These are phyloP conservation scores for Annulohypoxylon maeteangense DNA, from an alignment of 495 filamentous ascomycete genomes.

Conservation along the genomic window DNA sequence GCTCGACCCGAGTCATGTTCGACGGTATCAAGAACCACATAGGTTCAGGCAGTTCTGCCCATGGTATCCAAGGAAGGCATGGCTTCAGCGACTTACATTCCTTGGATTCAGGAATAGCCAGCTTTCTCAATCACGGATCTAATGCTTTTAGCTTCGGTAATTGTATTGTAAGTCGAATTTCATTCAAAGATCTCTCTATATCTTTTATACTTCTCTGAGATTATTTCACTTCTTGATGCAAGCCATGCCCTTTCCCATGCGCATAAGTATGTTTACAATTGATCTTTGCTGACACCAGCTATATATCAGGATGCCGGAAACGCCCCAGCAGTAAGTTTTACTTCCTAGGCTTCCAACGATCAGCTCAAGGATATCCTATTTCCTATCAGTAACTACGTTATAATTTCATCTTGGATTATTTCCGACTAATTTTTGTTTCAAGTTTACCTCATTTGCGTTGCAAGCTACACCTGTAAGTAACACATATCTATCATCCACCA, in stretches of 20 bases:
- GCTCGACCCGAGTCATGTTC: conserved; percentile 34
- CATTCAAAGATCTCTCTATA: neutral
- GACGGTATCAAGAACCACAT: conserved; percentile 26
- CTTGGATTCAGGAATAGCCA: conserved; percentile 37
- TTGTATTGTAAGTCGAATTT: conserved; percentile 29
- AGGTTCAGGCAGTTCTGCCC: neutral
- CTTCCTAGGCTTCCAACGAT: neutral
- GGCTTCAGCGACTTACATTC: conserved; percentile 25
- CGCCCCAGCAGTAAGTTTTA: conserved; percentile 22
- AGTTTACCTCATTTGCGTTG: neutral
- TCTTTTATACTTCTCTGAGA: neutral
- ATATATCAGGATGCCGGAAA: conserved; percentile 25
- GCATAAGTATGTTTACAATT: neutral
- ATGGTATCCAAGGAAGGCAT: conserved; percentile 11
- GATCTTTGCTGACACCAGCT: conserved; percentile 11
- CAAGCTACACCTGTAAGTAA: neutral
- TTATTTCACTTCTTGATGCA: neutral
- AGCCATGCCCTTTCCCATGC: neutral
- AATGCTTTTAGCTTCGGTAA: conserved; percentile 30
- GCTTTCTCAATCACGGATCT: conserved; percentile 32
- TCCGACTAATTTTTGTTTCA: neutral
- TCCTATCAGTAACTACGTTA: too few relatives aligned
- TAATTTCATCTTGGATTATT: neutral
- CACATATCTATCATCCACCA: neutral
- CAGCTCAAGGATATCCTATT: too few relatives aligned